These are phyloP conservation scores for Eimeria acervulina DNA, from an alignment of 169 alveolate genomes.

Conservation along the genomic window DNA sequence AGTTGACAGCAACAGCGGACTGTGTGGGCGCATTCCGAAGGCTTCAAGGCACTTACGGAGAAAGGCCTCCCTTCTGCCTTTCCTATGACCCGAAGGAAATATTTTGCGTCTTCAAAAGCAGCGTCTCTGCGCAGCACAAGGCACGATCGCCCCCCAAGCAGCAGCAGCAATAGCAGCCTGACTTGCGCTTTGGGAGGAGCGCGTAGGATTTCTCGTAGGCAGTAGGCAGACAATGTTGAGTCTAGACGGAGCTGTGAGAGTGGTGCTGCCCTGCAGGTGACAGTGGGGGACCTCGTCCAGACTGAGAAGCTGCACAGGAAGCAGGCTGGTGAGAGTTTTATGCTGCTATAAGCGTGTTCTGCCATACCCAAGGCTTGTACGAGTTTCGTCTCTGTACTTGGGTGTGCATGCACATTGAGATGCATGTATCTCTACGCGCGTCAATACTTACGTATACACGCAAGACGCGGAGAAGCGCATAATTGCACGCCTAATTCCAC, in stretches of 20 bases:
- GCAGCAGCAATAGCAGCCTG: background rate
- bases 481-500: background rate
- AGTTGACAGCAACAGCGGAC: background rate
- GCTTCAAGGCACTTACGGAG: constrained; percentile 51
- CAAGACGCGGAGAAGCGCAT: background rate
- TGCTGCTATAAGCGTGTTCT: background rate
- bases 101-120: constrained; percentile 78
- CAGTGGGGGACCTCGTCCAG: constrained; percentile 93
- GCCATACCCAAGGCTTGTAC: background rate
- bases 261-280: constrained; percentile 85
- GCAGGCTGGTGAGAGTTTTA: constrained; percentile 88
- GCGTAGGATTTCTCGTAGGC: background rate
- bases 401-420: background rate
- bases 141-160: constrained; percentile 7
- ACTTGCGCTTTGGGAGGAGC: background rate
- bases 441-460: background rate
- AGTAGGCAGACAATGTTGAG: background rate
- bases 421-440: background rate
- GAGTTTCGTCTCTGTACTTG: background rate
- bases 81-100: constrained; percentile 70
- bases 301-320: constrained; percentile 91
- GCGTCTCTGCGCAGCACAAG: constrained; percentile 80
- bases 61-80: constrained; percentile 46
- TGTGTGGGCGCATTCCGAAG: background rate
- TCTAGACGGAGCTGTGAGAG: background rate